Conservation (phyloP, 192 early-diverging fungal species). For the Gigaspora rosea region DNA sequence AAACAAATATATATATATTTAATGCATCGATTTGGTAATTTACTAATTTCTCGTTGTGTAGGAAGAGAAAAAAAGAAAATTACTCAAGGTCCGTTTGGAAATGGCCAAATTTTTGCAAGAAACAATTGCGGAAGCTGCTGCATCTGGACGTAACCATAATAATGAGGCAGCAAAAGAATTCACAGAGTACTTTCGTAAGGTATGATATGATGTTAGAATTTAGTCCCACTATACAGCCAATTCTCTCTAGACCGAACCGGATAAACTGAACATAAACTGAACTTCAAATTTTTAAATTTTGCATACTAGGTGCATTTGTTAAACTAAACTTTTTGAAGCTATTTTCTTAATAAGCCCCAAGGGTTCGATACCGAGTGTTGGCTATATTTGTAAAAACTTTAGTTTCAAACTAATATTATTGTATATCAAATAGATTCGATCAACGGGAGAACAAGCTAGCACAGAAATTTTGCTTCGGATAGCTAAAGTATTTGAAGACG, state of each 20-base stretch:
- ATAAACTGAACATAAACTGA: no score
- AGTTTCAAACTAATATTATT: not conserved
- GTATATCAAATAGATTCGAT: constrained; percentile 61
- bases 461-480: constrained; percentile 83
- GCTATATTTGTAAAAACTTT: no score
- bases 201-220: constrained; percentile 35
- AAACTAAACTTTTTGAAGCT: no score
- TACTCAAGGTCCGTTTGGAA: constrained; percentile 88
- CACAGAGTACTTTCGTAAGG: constrained; percentile 76
- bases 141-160: constrained; percentile 48
- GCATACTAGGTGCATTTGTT: no score
- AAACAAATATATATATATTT: not conserved
- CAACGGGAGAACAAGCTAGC: constrained; percentile 77
- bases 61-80: constrained; percentile 94
- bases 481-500: constrained; percentile 90
- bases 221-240: no score
- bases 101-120: constrained; percentile 96
- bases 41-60: constrained; percentile 35
- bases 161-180: constrained; percentile 70
- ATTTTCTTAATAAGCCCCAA: no score
- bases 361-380: no score
- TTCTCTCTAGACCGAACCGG: no score
- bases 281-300: no score
- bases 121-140: constrained; percentile 85
- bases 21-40: constrained; percentile 5